Conservation (phyloP, 495 filamentous ascomycete species). For the Massariosphaeria phaeospora region DNA sequence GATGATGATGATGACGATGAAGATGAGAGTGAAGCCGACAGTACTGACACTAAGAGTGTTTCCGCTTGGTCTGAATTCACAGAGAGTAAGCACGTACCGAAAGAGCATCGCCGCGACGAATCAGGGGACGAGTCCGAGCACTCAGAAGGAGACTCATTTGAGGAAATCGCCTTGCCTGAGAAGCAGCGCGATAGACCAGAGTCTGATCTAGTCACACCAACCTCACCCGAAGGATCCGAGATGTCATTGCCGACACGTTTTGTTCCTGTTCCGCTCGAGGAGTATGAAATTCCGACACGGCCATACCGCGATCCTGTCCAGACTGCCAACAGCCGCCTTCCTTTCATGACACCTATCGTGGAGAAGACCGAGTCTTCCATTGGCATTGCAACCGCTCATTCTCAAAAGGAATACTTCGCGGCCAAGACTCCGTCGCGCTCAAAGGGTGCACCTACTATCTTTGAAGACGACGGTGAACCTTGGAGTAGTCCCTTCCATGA, state of each 20-base stretch:
- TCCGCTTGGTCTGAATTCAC: constrained; percentile 87
- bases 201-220: constrained; percentile 41
- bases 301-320: constrained; percentile 72
- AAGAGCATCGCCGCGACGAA: constrained; percentile 39
- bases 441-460: constrained; percentile 38
- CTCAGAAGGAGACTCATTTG: constrained; percentile 16
- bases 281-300: constrained; percentile 68
- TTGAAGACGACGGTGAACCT: constrained; percentile 52
- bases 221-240: constrained; percentile 39
- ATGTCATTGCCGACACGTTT: constrained; percentile 47
- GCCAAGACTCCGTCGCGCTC: constrained; percentile 70
- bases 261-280: constrained; percentile 72
- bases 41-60: constrained; percentile 53
- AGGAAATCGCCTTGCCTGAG: constrained; percentile 12
- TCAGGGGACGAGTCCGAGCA: constrained; percentile 26
- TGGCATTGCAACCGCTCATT: constrained; percentile 52
- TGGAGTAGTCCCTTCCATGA: constrained; percentile 68
- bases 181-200: constrained; percentile 1
- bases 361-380: constrained; percentile 88
- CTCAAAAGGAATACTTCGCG: constrained; percentile 54
- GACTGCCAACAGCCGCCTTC: constrained; percentile 77
- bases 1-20: constrained; percentile 41
- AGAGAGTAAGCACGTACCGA: constrained; percentile 62
- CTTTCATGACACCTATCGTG: constrained; percentile 98
- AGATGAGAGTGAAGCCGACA: constrained; percentile 47